These are phyloP conservation scores for Ogataea paradorogensis DNA, from an alignment of 805 yeast species.

Conservation along the genomic window DNA sequence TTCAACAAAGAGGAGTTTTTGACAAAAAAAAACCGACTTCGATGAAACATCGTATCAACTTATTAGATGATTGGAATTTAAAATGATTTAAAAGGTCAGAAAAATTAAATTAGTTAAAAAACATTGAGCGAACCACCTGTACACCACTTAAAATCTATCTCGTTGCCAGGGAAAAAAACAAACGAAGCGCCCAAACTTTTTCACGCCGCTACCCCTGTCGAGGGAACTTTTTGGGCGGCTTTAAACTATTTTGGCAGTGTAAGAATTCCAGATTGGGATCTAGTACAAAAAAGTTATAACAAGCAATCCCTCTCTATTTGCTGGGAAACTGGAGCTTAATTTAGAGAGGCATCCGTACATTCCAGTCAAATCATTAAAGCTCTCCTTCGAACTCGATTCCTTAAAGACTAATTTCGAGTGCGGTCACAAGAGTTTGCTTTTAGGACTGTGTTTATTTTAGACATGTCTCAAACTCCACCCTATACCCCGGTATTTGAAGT, in stretches of 20 bases:
- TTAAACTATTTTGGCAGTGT: slow-evolving; percentile 6
- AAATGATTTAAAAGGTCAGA: slow-evolving; percentile 4
- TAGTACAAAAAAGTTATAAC: slow-evolving; percentile 2
- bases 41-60: slow-evolving; percentile 39
- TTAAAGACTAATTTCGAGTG: background rate
- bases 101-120: slow-evolving; percentile 2
- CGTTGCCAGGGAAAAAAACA: background rate
- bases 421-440: background rate
- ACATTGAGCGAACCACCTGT: background rate
- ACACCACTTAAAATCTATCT: background rate
- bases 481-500: slow-evolving; percentile 16
- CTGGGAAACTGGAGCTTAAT: background rate
- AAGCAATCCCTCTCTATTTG: slow-evolving; percentile 7
- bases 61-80: slow-evolving; percentile 3
- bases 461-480: slow-evolving; percentile 17
- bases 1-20: slow-evolving; percentile 46
- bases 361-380: background rate
- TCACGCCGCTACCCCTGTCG: background rate
- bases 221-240: background rate
- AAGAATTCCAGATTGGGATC: slow-evolving; percentile 6
- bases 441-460: background rate
- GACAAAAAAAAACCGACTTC: slow-evolving; percentile 57
- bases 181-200: no score
- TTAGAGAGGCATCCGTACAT: background rate
- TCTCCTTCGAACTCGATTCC: background rate